Evolutionary conservation across 2,329 filamentous ascomycete genomes (phyloP), one percentile per base, ranked within the genome.

Genomic region (Colletotrichum gloeosporioides): DNA sequence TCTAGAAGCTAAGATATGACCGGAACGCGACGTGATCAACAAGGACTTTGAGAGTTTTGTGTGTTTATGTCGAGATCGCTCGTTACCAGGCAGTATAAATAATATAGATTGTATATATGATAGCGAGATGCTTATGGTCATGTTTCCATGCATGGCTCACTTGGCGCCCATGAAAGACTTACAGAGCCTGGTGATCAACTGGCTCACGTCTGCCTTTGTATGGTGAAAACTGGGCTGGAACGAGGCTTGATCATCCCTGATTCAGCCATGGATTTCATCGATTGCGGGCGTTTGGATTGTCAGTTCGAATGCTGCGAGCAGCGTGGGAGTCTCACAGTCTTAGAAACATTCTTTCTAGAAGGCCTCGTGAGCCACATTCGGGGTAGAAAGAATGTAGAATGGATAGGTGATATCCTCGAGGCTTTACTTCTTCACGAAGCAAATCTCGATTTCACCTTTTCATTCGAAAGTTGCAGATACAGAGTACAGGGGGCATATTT

Each of bases 371-470:
- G 34, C 34, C 3, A 4, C 3, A 16, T 36, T 2, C 34, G 0
- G 7, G 34, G 34, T 8, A 0, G 0, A 8, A 0, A 4, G 3
- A 0, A 36, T 8, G 7, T 16, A 1, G 1, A 16, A 16, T 36
- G 15, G 34, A 16, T 16, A 16, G 34, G 34, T 4, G 7, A 16
- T 16, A 1, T 36, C 4, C 34, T 36, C 0, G 34, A 36, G 34
- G 1, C 3, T 4, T 36, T 36, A 16, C 34, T 36, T 4, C 7
- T 36, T 0, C 34, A 36, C 1, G 34, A 36, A 36, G 34, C 34
- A 36, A 16, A 16, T 16, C 15, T 36, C 15, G 1, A 36, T 8
- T 36, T 16, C 7, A 36, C 3, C 34, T 36, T 15, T 15, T 36
- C 34, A 1, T 16, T 15, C 0, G 13, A n/a, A 36, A 36, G 13